Evolutionary conservation across 495 filamentous ascomycete species (phyloP), one percentile per base, ranked within the genome.

Genomic region (Aspergillus conjunctus): DNA sequence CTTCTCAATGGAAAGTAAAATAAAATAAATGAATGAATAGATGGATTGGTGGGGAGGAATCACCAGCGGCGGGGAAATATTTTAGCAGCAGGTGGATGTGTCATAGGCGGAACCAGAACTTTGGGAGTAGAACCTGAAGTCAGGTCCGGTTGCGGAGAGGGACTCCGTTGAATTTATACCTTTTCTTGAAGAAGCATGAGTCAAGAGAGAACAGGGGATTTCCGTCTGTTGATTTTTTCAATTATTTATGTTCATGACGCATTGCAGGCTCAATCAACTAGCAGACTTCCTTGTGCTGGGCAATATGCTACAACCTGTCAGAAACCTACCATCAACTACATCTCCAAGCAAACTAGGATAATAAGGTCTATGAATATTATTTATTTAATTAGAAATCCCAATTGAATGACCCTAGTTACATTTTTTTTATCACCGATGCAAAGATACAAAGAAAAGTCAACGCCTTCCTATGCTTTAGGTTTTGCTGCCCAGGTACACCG

Each of bases 401-500:
- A 6, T 12, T 57, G 56, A 48, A 62, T 50, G 37, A 14, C 15
- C 37, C 37, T 12, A 54, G 2, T 26, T 2, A 26, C 26, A 26
- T 26, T 26, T 26, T 26, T 48, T 17, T 60, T 31, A 45, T 52
- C 26, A 1, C 37, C 46, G 46, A 55, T 56, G 41, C 39, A 44
- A 31, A 49, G 22, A 41, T 41, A 41, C 15, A 41, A 41, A 9
- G 22, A 53, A 51, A 41, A 59, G 30, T n/a, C 44, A 61, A 66
- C 64, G 64, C 60, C 64, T 50, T 53, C 20, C 34, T 60, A 66
- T 66, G 60, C 62, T 61, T 56, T 43, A 37, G 33, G 48, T 39
- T 53, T 48, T 18, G 44, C n/a, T 18, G 44, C 44, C 18, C 44
- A 48, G 37, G 17, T 45, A 37, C 31, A 51, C 54, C 43, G 37